Evolutionary conservation across 306 rosid species (phyloP).

Genomic region (Potentilla sterilis): DNA sequence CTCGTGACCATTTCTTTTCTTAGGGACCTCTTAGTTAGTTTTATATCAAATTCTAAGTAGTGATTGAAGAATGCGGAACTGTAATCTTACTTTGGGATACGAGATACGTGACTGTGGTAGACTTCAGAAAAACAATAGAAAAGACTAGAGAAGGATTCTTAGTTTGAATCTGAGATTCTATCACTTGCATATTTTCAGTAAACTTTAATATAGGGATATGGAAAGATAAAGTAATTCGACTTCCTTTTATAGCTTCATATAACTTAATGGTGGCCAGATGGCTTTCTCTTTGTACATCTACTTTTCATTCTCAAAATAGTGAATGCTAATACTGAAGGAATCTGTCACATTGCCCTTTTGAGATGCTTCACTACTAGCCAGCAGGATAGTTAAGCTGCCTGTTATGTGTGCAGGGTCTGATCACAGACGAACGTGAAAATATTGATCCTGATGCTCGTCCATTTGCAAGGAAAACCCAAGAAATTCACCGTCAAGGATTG

Average conservation of each 20-base stretch:
- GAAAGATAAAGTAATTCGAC: not conserved
- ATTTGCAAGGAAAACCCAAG: constrained; percentile 81
- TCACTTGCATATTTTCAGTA: not conserved
- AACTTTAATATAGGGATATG: not conserved
- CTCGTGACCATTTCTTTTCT: not conserved
- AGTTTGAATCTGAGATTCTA: not conserved
- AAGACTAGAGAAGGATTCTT: not conserved
- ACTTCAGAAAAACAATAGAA: not conserved
- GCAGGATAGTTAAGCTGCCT: constrained; percentile 19
- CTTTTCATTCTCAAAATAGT: not conserved
- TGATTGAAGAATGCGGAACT: not conserved
- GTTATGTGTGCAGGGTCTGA: constrained; percentile 66
- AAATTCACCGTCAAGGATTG: constrained; percentile 84
- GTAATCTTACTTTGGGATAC: not conserved
- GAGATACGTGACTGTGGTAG: not conserved
- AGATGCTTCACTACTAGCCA: not conserved
- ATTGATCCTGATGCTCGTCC: constrained; percentile 88
- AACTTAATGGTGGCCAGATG: not conserved
- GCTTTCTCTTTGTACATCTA: not conserved
- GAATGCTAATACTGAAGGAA: not conserved
- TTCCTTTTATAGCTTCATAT: not conserved
- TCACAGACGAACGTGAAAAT: constrained; percentile 79
- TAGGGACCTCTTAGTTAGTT: not conserved
- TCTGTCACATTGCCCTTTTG: not conserved
- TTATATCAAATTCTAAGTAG: not conserved